These are phyloP conservation scores for Kluyveromyces dobzhanskii DNA, from an alignment of 805 yeast genomes.

Conservation along the genomic window DNA sequence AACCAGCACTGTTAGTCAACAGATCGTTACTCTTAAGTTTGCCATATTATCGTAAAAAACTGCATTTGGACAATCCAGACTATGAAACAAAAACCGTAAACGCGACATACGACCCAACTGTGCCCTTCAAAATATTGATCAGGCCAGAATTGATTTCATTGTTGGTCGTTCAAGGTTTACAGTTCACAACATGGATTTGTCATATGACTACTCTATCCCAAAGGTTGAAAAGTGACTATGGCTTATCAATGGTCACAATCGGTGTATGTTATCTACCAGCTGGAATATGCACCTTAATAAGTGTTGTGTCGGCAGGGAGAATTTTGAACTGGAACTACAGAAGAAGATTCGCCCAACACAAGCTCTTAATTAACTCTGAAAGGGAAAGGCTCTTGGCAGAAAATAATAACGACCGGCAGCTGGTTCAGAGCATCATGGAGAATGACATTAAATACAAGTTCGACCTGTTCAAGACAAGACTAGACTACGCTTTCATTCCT, in stretches of 20 bases:
- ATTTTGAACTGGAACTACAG: conserved; percentile 40
- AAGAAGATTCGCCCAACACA: conserved; percentile 14
- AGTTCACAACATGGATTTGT: conserved; percentile 65
- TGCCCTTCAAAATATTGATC: conserved; percentile 37
- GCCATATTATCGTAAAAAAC: conserved; percentile 14
- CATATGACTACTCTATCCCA: conserved; percentile 59
- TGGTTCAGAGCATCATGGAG: conserved; percentile 15
- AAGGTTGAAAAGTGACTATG: conserved; percentile 40
- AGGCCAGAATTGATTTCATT: conserved; percentile 39
- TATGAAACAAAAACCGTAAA: conserved; percentile 21
- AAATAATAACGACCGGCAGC: conserved; percentile 12
- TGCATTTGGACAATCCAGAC: conserved; percentile 29
- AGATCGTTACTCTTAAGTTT: conserved; percentile 37
- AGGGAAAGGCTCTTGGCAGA: conserved; percentile 12
- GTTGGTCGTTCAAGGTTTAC: conserved; percentile 50
- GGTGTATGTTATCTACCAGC: conserved; percentile 71
- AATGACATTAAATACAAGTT: conserved; percentile 33
- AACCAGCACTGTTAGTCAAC: conserved; percentile 38
- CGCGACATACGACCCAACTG: conserved; percentile 22
- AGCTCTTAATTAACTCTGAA: conserved; percentile 16
- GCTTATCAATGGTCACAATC: conserved; percentile 44
- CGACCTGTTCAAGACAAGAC: conserved; percentile 47
- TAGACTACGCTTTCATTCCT: conserved; percentile 40
- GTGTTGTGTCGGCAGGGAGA: conserved; percentile 53
- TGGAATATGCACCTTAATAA: conserved; percentile 57